Conservation (phyloP, 768 basidiomycete genomes). For the Boletales sp. region DNA sequence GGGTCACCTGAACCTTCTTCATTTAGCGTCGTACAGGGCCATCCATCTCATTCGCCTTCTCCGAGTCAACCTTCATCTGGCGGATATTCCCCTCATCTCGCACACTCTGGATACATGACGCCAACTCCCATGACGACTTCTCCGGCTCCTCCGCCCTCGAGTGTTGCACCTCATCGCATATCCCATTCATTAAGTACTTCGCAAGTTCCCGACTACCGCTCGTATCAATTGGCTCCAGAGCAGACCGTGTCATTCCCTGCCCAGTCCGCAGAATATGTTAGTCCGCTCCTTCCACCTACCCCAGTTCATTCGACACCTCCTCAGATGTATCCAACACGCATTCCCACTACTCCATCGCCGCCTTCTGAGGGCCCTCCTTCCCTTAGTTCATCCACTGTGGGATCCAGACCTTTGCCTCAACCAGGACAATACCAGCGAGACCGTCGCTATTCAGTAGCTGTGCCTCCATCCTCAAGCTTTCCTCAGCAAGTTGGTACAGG, state of each 20-base stretch:
- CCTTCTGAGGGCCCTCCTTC: slow-evolving; percentile 16
- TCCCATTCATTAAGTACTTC: slow-evolving; percentile 28
- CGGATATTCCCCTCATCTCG: slow-evolving; percentile 20
- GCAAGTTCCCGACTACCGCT: slow-evolving; percentile 23
- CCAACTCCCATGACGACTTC: slow-evolving; percentile 3
- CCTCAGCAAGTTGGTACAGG: slow-evolving; percentile 22
- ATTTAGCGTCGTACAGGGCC: slow-evolving; percentile 37
- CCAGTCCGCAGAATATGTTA: slow-evolving; percentile 23
- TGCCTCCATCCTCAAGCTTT: slow-evolving; percentile 30
- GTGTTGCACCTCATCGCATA: slow-evolving; percentile 15
- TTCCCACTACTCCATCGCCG: slow-evolving; percentile 22
- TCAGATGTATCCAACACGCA: slow-evolving; percentile 19
- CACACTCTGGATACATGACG: slow-evolving; percentile 12
- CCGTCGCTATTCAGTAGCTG: slow-evolving; percentile 28
- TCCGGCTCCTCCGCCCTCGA: slow-evolving; percentile 12
- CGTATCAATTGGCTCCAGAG: slow-evolving; percentile 21
- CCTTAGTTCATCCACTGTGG: slow-evolving; percentile 6
- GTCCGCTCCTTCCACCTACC: slow-evolving; percentile 19
- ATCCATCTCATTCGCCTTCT: slow-evolving; percentile 33
- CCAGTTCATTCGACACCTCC: slow-evolving; percentile 23
- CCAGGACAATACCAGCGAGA: slow-evolving; percentile 30
- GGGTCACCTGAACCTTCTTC: slow-evolving; percentile 32
- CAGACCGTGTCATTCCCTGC: slow-evolving; percentile 22
- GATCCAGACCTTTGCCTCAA: slow-evolving; percentile 31
- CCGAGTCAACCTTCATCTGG: slow-evolving; percentile 12